Evolutionary conservation across 163 green algal species (phyloP).

Genomic region (Chlorella variabilis): DNA sequence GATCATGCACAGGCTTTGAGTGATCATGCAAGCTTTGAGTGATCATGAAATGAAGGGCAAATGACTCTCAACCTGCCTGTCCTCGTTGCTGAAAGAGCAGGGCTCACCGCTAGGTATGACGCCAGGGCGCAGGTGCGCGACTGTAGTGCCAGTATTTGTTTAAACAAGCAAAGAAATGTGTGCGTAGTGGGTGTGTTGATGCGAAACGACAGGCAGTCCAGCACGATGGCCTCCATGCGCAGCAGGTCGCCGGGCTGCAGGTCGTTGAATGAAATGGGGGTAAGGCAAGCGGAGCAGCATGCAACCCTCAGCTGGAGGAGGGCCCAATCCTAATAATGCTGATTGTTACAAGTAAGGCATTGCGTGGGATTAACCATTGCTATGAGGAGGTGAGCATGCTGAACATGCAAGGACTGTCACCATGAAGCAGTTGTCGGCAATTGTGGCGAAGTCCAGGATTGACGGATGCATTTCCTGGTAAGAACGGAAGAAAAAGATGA

Average conservation of each 20-base stretch:
- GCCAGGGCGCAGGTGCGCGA: conserved; percentile 44
- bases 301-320: no score
- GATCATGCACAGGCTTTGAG: background rate
- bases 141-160: conserved; percentile 28
- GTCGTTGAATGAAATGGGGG: no score
- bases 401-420: no score
- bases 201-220: conserved; percentile 62
- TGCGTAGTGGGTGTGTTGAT: conserved; percentile 56
- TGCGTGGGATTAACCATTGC: no score
- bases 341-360: no score
- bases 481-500: background rate
- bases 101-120: conserved; percentile 58
- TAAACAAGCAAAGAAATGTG: conserved; percentile 65
- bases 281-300: no score
- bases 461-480: conserved; percentile 67
- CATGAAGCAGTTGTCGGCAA: conserved; percentile 75
- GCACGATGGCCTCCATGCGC: conserved; percentile 66
- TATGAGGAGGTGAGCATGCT: no score
- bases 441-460: conserved; percentile 68
- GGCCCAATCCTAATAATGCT: no score
- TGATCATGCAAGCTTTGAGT: background rate
- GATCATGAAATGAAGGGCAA: no score
- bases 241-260: conserved; percentile 55
- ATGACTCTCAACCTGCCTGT: no score
- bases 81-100: no score